Conservation (phyloP, 495 filamentous ascomycete species). For the Penicillium antarcticum region DNA sequence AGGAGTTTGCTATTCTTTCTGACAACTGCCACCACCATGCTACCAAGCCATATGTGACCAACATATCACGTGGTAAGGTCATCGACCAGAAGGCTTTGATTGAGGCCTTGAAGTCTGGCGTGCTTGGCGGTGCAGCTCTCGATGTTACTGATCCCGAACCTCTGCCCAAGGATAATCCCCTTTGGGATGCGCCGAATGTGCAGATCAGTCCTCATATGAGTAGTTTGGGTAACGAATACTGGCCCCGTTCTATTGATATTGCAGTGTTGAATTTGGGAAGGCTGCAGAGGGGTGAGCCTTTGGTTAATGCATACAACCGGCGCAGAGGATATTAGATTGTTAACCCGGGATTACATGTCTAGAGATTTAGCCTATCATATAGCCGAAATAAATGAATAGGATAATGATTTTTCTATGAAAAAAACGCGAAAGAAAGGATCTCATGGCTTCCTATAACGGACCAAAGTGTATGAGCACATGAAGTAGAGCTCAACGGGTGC, state of each 20-base stretch:
- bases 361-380: not conserved
- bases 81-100: constrained; percentile 69
- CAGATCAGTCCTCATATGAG: constrained; percentile 80
- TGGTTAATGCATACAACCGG: constrained; percentile 67
- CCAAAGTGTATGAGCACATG: too few relatives aligned
- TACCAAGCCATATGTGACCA: constrained; percentile 55
- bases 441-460: too few relatives aligned
- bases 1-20: constrained; percentile 67
- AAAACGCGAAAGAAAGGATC: too few relatives aligned
- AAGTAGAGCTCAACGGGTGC: too few relatives aligned
- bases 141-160: constrained; percentile 89
- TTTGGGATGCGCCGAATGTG: constrained; percentile 73
- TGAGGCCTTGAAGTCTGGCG: constrained; percentile 39
- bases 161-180: constrained; percentile 61
- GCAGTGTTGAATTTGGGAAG: constrained; percentile 59
- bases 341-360: not conserved
- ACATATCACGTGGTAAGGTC: constrained; percentile 71
- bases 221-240: constrained; percentile 56
- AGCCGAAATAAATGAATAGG: not conserved
- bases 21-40: constrained; percentile 23
- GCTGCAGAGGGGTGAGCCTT: constrained; percentile 52
- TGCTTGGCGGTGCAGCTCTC: constrained; percentile 69
- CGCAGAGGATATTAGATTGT: constrained; percentile 37
- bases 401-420: too few relatives aligned
- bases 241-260: constrained; percentile 56